phyloP scores from a whole-genome alignment of 495 filamentous ascomycete species.

The Lophiotrema nucula region DNA sequence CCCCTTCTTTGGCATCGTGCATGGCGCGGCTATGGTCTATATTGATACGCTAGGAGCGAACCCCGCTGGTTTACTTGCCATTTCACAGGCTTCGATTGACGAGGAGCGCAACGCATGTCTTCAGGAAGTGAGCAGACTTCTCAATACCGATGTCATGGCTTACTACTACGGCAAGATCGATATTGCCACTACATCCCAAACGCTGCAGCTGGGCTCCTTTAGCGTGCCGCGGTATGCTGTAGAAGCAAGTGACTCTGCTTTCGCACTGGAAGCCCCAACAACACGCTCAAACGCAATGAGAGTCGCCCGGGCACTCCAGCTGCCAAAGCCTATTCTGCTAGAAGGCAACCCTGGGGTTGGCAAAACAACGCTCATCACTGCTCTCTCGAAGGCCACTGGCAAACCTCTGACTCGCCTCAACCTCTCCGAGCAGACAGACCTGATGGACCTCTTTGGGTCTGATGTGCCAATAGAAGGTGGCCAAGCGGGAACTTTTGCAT shows the following conservation, averaged over 20 bases:
- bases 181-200: conserved; percentile 48
- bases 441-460: conserved; percentile 96
- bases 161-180: conserved; percentile 59
- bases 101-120: conserved; percentile 71
- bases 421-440: conserved; percentile 93
- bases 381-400: conserved; percentile 74
- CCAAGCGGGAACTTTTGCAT: conserved; percentile 81
- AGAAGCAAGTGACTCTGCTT: conserved; percentile 56
- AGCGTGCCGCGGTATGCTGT: conserved; percentile 53
- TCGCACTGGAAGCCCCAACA: conserved; percentile 83
- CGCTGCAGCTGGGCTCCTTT: conserved; percentile 71
- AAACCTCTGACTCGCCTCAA: conserved; percentile 88
- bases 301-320: conserved; percentile 84
- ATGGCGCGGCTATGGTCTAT: conserved; percentile 94
- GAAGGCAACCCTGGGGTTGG: conserved; percentile 97
- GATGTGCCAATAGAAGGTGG: conserved; percentile 93
- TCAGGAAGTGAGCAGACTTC: conserved; percentile 64
- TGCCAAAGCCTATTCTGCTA: conserved; percentile 84
- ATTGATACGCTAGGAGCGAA: conserved; percentile 94
- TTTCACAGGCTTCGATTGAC: conserved; percentile 56
- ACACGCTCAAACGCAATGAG: conserved; percentile 86
- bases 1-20: conserved; percentile 60
- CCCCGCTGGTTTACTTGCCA: conserved; percentile 77
- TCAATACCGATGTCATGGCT: conserved; percentile 58
- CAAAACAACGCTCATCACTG: conserved; percentile 89